Evolutionary conservation across 805 yeast species (phyloP), one percentile per base, ranked within the genome.

Genomic region (Nakazawaea siamensis): DNA sequence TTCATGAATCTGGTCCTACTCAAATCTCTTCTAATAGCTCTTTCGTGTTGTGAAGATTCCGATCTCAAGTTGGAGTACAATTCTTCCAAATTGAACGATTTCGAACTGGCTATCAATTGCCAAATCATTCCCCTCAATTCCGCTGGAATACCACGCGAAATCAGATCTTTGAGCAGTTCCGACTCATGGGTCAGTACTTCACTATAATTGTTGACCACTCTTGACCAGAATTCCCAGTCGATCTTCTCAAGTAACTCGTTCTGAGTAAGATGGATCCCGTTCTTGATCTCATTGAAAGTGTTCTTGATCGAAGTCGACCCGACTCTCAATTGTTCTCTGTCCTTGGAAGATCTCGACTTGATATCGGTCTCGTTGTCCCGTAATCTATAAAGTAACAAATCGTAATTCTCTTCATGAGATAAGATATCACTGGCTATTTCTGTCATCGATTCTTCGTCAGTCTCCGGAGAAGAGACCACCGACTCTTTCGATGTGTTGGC

Each of bases 151-250:
- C 97, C 97, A 8, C 62, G 60, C 15, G 79, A 68, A 14, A 92
- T 71, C 29, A 81, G 76, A 25, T 57, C 51, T 30, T 77, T 69
- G 39, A 90, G 64, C 43, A 66, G 66, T 11, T 68, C 68, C 0
- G 88, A 78, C 18, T 75, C 74, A 15, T 68, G 60, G 34, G 70
- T 64, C 2, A 87, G 87, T 7, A 81, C 76, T 0, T 56, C 51
- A n/a, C 76, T 66, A 50, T 86, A 85, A 52, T 87, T 81, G 43
- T 80, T 76, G 3, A 86, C 85, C 13, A 88, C 82, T 24, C 62
- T 62, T 5, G 88, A 71, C 97, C 97, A 90, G 52, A 85, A 83
- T 29, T 81, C 83, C 92, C 92, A 83, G 51, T 81, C 84, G 24
- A 30, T 68, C 18, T 68, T 61, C 40, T 51, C 35, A 9, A 58